A percentile compares a stretch with the other conserved stretches of the same genome.
These are phyloP conservation scores for Diplotaxis tenuifolia DNA, from an alignment of 345 rosid species.

Conservation along the genomic window DNA sequence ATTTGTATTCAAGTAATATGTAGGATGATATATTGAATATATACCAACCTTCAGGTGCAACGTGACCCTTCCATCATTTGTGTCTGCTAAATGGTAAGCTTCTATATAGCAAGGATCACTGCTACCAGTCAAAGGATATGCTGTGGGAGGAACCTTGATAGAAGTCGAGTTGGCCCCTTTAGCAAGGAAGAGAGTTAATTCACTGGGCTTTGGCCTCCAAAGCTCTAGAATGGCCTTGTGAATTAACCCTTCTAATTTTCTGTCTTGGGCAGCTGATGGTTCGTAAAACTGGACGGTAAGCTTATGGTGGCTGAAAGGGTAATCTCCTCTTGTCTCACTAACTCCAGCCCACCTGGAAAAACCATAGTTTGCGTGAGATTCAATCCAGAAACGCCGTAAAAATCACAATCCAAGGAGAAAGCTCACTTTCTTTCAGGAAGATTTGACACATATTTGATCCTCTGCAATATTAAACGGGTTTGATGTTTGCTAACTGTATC, in stretches of 20 bases:
- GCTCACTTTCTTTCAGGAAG: conserved; percentile 75
- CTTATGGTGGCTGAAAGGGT: conserved; percentile 98
- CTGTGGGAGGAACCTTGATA: conserved; percentile 75
- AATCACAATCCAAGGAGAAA: conserved; percentile 21
- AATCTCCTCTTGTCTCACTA: conserved; percentile 97
- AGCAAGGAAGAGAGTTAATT: conserved; percentile 70
- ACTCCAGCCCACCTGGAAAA: conserved; percentile 91
- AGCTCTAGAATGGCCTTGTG: conserved; percentile 98
- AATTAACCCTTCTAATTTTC: conserved; percentile 91
- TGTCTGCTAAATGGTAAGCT: conserved; percentile 94
- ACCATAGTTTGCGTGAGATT: conserved; percentile 26
- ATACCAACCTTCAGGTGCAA: conserved; percentile 77
- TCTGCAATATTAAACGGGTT: conserved; percentile 84
- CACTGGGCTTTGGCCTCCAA: conserved; percentile 96
- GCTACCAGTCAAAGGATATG: conserved; percentile 81
- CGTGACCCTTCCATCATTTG: conserved; percentile 91
- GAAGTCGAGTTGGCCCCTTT: conserved; percentile 73
- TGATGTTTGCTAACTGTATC: conserved; percentile 97
- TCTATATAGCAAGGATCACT: conserved; percentile 98
- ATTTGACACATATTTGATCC: conserved; percentile 70
- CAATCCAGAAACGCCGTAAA: conserved; percentile 13
- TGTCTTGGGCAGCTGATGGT: conserved; percentile 96
- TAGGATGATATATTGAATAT: conserved; percentile 13
- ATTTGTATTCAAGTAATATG: conserved; percentile 19
- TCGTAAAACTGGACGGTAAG: conserved; percentile 97